Conservation (phyloP, 345 rosid species). For the Linum lewisii region DNA sequence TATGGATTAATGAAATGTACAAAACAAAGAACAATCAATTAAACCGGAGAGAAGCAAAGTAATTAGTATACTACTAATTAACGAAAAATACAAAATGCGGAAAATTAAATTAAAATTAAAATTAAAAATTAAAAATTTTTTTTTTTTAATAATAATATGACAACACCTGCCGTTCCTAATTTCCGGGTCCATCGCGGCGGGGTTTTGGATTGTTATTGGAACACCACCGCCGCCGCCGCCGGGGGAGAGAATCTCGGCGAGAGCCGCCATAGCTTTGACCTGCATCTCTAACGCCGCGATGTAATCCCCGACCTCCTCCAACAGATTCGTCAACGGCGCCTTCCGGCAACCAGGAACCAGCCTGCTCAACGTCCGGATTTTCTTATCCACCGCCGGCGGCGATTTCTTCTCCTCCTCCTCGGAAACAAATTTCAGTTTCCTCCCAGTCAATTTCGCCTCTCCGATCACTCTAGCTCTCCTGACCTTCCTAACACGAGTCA, state of each 20-base stretch:
- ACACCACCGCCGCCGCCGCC: neutral
- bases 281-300: slow-evolving; percentile 96
- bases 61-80: too few species aligned
- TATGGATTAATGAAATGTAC: too few species aligned
- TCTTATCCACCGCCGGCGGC: slow-evolving; percentile 47
- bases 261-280: slow-evolving; percentile 66
- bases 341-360: slow-evolving; percentile 89
- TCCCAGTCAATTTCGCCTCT: slow-evolving; percentile 22
- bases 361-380: slow-evolving; percentile 41
- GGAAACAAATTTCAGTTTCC: neutral
- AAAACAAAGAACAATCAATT: too few species aligned
- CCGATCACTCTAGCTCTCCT: slow-evolving; percentile 35
- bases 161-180: neutral
- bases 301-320: slow-evolving; percentile 78
- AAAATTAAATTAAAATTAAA: too few species aligned
- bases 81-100: neutral
- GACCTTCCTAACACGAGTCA: slow-evolving; percentile 29
- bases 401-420: slow-evolving; percentile 14
- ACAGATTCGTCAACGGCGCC: slow-evolving; percentile 37
- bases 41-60: too few species aligned
- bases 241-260: slow-evolving; percentile 36
- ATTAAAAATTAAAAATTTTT: too few species aligned
- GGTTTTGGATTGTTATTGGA: neutral
- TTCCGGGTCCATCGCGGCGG: neutral
- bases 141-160: too few species aligned